Evolutionary conservation across 768 basidiomycete genomes (phyloP).

Genomic region (Asterophora parasitica): DNA sequence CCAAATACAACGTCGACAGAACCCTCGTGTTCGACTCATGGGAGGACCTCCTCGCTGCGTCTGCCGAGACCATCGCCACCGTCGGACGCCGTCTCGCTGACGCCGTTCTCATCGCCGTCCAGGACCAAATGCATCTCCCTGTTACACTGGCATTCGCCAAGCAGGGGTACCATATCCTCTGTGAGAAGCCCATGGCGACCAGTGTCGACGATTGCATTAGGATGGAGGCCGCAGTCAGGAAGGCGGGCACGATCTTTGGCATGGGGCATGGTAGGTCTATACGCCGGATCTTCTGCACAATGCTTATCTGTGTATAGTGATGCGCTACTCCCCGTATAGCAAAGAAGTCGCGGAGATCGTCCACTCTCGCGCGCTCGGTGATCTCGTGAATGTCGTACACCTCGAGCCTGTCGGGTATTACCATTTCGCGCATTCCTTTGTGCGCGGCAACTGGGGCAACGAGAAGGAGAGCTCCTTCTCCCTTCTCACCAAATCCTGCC

Average conservation of each 20-base stretch:
- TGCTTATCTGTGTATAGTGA: constrained; percentile 39
- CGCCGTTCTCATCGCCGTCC: constrained; percentile 76
- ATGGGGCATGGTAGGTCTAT: constrained; percentile 73
- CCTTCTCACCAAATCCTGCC: constrained; percentile 87
- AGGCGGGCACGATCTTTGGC: constrained; percentile 72
- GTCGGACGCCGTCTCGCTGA: constrained; percentile 73
- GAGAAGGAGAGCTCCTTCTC: constrained; percentile 72
- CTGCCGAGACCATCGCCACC: constrained; percentile 57
- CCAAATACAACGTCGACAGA: constrained; percentile 54
- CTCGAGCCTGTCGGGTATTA: constrained; percentile 84
- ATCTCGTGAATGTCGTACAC: constrained; percentile 78
- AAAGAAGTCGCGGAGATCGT: constrained; percentile 65
- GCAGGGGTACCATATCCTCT: constrained; percentile 85
- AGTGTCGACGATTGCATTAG: constrained; percentile 63
- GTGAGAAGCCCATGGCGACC: constrained; percentile 93
- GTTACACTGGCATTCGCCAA: constrained; percentile 69
- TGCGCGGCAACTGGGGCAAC: constrained; percentile 75
- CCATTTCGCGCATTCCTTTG: constrained; percentile 89
- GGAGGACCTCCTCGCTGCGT: constrained; percentile 65
- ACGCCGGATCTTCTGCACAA: not conserved
- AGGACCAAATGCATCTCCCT: constrained; percentile 74
- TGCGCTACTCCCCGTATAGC: constrained; percentile 85
- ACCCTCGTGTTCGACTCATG: constrained; percentile 69
- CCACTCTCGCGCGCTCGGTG: constrained; percentile 65
- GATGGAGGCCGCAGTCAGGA: constrained; percentile 69